Evolutionary conservation across 345 rosid genomes (phyloP).

Genomic region (Linum lewisii): DNA sequence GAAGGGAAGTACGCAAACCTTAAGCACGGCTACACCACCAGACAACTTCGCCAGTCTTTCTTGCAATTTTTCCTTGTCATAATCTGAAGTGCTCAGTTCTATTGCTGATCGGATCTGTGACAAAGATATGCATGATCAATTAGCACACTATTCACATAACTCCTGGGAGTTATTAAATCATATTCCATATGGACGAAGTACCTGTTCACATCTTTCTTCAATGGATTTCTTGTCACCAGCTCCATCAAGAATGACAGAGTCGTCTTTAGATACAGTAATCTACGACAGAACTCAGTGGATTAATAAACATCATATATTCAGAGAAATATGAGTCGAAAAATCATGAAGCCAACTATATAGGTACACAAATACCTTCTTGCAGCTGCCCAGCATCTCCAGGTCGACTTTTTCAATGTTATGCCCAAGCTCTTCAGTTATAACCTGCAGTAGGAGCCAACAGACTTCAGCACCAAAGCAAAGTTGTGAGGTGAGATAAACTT

Average conservation of each 20-base stretch:
- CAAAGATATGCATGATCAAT: neutral
- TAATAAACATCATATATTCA: neutral
- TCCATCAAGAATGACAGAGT: constrained; percentile 33
- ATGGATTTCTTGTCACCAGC: constrained; percentile 28
- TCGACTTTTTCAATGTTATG: constrained; percentile 89
- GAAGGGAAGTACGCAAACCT: neutral
- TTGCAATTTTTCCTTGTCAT: constrained; percentile 2
- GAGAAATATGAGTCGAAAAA: too few species aligned
- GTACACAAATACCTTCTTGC: constrained; percentile 73
- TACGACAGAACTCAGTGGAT: constrained; percentile 7
- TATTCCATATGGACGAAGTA: neutral
- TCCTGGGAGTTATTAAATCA: neutral
- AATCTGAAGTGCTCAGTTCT: neutral
- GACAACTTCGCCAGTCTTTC: constrained; percentile 1
- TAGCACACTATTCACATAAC: too few species aligned
- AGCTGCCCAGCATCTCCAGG: constrained; percentile 70
- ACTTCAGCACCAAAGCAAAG: constrained; percentile 1
- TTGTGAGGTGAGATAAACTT: neutral
- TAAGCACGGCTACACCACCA: constrained; percentile 4
- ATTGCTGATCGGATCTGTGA: neutral
- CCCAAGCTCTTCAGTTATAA: constrained; percentile 91
- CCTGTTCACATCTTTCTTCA: constrained; percentile 41
- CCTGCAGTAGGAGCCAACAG: constrained; percentile 26
- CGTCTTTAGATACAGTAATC: constrained; percentile 30
- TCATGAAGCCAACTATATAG: neutral